A percentile compares a stretch with the other conserved stretches of the same genome.
These are phyloP conservation scores for Iris macrosiphon DNA, from an alignment of 106 monocot species.

Conservation along the genomic window DNA sequence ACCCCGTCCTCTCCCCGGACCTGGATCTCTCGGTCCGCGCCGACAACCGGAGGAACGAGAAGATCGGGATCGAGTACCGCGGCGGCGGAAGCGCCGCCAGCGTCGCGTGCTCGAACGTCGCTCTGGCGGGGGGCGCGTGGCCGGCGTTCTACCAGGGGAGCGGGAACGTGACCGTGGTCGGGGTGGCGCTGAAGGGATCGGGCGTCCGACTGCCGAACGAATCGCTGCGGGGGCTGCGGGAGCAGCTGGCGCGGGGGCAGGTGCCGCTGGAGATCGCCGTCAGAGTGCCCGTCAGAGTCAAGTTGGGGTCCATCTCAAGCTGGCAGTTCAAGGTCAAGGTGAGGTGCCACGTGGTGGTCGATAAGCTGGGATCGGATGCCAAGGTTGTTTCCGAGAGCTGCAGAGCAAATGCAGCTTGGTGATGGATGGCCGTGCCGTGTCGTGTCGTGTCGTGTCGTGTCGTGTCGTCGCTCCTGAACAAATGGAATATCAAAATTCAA, in stretches of 20 bases:
- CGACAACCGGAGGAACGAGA: slow-evolving; percentile 47
- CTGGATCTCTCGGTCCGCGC: slow-evolving; percentile 26
- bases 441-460: too few relatives aligned
- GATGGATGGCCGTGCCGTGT: too few relatives aligned
- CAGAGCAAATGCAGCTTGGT: too few relatives aligned
- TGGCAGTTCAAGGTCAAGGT: slow-evolving; percentile 46
- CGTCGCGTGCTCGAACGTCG: slow-evolving; percentile 24
- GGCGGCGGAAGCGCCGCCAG: slow-evolving; percentile 16
- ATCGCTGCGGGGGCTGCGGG: slow-evolving; percentile 4
- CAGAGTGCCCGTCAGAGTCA: slow-evolving; percentile 44
- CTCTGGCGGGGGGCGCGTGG: slow-evolving; percentile 33
- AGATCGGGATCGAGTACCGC: slow-evolving; percentile 39
- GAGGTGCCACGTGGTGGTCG: slow-evolving; percentile 34
- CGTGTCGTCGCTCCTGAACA: too few relatives aligned
- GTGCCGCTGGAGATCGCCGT: slow-evolving; percentile 34
- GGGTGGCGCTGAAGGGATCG: slow-evolving; percentile 14
- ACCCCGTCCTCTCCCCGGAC: slow-evolving; percentile 13
- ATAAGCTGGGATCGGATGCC: slow-evolving; percentile 21
- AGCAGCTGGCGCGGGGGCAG: slow-evolving; percentile 8
- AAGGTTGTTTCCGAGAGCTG: slow-evolving; percentile 26
- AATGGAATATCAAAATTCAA: too few relatives aligned
- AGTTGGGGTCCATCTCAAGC: slow-evolving; percentile 24
- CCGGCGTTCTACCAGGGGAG: slow-evolving; percentile 35
- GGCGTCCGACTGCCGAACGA: slow-evolving; percentile 23
- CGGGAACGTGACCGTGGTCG: slow-evolving; percentile 33